These are phyloP conservation scores for Apiospora koreana DNA, from an alignment of 2,329 filamentous ascomycete species.

Conservation along the genomic window DNA sequence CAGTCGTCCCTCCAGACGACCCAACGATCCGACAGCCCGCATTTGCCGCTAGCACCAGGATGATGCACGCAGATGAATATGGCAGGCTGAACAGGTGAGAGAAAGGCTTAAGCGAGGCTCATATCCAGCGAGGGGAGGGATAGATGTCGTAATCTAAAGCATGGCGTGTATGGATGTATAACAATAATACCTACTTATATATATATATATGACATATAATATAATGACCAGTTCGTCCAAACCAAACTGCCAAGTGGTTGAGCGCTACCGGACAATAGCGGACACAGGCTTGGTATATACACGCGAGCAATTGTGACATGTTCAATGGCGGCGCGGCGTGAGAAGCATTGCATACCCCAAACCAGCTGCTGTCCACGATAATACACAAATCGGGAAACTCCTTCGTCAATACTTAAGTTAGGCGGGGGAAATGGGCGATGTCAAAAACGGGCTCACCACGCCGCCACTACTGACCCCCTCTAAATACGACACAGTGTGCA, in stretches of 20 bases:
- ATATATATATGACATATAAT: not conserved
- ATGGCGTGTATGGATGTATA: not conserved
- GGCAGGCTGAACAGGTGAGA: not conserved
- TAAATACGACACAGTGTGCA: not conserved
- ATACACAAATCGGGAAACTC: not conserved
- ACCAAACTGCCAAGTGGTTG: not conserved
- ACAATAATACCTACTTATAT: not conserved
- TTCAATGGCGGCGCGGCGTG: not conserved
- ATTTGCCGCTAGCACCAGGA: not conserved
- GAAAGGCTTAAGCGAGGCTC: not conserved
- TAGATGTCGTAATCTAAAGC: not conserved
- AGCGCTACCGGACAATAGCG: not conserved
- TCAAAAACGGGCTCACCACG: not conserved
- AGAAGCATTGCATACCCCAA: not conserved
- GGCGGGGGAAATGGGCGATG: not conserved
- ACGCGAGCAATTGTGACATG: not conserved
- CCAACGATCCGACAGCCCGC: not conserved
- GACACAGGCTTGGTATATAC: not conserved
- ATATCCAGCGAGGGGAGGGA: not conserved
- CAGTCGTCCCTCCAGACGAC: not conserved
- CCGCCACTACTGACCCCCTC: not conserved
- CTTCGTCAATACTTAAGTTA: not conserved
- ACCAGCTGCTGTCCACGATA: not conserved
- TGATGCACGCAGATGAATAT: not conserved
- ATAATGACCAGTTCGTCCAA: conserved; percentile 2